These are phyloP conservation scores for Nepenthes alata DNA, from an alignment of 179 eudicot species.

Conservation along the genomic window DNA sequence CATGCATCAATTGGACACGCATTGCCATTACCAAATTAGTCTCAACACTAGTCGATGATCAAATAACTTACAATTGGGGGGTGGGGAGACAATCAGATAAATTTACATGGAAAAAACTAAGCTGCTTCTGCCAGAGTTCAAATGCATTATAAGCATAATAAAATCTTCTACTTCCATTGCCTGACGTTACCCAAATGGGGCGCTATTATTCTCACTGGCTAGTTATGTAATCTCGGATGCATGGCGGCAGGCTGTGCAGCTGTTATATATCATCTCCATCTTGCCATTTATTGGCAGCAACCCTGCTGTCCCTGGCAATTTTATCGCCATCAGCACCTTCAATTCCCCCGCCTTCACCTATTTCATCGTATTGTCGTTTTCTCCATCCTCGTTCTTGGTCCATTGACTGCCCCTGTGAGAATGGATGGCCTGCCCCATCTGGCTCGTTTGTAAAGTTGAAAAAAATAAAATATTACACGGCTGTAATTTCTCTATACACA, in stretches of 20 bases:
- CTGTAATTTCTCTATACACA: too few species aligned
- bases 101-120: too few species aligned
- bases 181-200: too few species aligned
- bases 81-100: too few species aligned
- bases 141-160: neutral
- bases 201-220: too few species aligned
- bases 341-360: conserved; percentile 23
- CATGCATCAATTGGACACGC: too few species aligned
- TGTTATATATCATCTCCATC: conserved; percentile 12
- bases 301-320: conserved; percentile 16
- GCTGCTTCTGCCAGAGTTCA: too few species aligned
- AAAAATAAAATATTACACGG: too few species aligned
- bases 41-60: too few species aligned
- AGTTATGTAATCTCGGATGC: too few species aligned
- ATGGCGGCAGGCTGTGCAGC: neutral
- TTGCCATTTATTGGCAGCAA: conserved; percentile 26
- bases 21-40: too few species aligned
- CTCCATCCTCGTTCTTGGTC: conserved; percentile 31
- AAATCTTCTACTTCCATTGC: neutral
- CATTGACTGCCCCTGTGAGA: conserved; percentile 26
- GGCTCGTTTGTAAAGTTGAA: conserved; percentile 3
- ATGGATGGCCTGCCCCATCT: conserved; percentile 33
- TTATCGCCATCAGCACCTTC: conserved; percentile 32
- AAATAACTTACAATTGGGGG: too few species aligned
- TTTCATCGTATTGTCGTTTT: conserved; percentile 32